Evolutionary conservation across 148 eudicot species (phyloP).

Genomic region (Spergularia marina): DNA sequence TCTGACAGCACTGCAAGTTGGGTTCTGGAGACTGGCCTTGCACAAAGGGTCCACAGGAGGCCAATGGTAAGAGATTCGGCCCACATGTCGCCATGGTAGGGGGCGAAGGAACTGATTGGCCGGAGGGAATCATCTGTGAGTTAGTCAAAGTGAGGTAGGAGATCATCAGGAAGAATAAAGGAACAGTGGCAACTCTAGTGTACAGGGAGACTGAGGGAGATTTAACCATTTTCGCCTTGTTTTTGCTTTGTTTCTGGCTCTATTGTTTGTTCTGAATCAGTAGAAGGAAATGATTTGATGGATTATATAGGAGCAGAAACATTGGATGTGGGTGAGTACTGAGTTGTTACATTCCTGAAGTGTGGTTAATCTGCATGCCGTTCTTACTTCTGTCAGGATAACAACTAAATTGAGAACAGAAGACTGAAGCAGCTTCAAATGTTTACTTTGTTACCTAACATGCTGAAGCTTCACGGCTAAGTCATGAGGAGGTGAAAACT

Average conservation of each 20-base stretch:
- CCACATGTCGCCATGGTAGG: constrained; percentile 46
- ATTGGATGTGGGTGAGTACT: constrained; percentile 24
- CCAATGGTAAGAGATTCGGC: constrained; percentile 40
- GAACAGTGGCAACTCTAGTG: constrained; percentile 1
- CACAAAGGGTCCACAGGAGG: constrained; percentile 59
- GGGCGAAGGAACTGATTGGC: constrained; percentile 27
- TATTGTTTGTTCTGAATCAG: not conserved
- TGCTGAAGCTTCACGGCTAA: constrained; percentile 9
- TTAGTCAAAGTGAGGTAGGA: constrained; percentile 21
- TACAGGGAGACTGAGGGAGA: constrained; percentile 2
- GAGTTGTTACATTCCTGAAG: constrained; percentile 26
- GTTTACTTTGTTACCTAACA: not conserved
- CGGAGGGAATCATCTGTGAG: constrained; percentile 30
- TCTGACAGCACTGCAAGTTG: constrained; percentile 46
- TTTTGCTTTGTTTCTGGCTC: not conserved
- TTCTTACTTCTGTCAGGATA: constrained; percentile 13
- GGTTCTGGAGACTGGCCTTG: constrained; percentile 51
- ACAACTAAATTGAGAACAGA: not conserved
- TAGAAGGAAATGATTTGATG: not conserved
- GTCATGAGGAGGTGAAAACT: constrained; percentile 7
- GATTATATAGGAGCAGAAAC: constrained; percentile 26
- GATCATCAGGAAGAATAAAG: constrained; percentile 23
- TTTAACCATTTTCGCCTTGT: constrained; percentile 19
- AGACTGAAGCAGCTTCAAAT: not conserved
- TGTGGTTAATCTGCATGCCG: constrained; percentile 35